Percentiles rank a stretch among this genome's conserved stretches.
phyloP scores from a whole-genome alignment of 2,329 filamentous ascomycete species.

The Arthrinium phaeospermum region DNA sequence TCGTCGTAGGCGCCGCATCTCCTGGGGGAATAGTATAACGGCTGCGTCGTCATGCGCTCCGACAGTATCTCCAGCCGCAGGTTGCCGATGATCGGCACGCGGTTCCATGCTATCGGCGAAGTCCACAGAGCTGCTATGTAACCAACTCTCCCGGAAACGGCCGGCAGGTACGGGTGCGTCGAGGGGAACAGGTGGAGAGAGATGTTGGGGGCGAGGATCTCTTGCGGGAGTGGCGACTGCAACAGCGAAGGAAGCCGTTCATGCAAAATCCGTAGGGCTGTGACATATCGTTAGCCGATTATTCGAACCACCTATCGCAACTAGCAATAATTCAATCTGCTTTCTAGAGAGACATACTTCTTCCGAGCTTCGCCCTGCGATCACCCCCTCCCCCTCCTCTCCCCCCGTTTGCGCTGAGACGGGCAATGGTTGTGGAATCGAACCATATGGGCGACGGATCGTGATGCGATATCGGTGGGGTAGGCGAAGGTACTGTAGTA shows the following conservation, averaged over 20 bases:
- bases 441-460: conserved; percentile 51
- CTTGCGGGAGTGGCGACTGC: conserved; percentile 71
- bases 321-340: not conserved
- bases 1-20: conserved; percentile 67
- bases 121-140: conserved; percentile 97
- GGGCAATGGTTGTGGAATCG: conserved; percentile 45
- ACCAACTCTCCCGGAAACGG: conserved; percentile 86
- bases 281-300: not conserved
- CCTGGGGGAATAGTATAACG: conserved; percentile 52
- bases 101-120: conserved; percentile 93
- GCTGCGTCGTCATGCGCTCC: conserved; percentile 79
- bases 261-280: conserved; percentile 70
- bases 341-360: conserved; percentile 52
- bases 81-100: conserved; percentile 88
- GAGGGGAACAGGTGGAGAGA: conserved; percentile 73
- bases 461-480: conserved; percentile 29
- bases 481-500: conserved; percentile 20
- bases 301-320: not conserved
- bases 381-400: conserved; percentile 54
- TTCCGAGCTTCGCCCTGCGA: conserved; percentile 66
- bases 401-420: conserved; percentile 33
- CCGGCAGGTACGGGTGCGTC: conserved; percentile 86
- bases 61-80: conserved; percentile 86
- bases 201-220: conserved; percentile 78
- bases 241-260: conserved; percentile 70